A percentile compares a stretch with the other conserved stretches of the same genome.
Conservation (phyloP, 441 rosid genomes). For the Arabidopsis lyrata region DNA sequence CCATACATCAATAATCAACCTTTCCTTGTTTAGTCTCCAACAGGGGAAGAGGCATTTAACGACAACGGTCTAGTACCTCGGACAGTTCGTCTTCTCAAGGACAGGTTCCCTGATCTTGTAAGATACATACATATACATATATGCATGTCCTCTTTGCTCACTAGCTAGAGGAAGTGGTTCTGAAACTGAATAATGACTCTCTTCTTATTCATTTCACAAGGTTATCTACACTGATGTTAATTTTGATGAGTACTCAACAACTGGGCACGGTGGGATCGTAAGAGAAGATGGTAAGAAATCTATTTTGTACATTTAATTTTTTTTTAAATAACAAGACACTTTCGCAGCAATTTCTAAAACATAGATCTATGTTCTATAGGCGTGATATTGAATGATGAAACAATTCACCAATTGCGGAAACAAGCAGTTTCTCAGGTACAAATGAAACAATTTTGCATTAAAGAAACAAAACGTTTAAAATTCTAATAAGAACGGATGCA, state of each 20-base stretch:
- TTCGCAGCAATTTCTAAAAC: not conserved
- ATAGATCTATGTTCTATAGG: constrained; percentile 54
- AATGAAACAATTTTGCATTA: not conserved
- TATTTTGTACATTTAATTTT: not conserved
- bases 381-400: constrained; percentile 94
- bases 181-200: constrained; percentile 6
- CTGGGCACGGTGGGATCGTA: constrained; percentile 94
- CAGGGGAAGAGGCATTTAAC: constrained; percentile 91
- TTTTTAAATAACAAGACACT: not conserved
- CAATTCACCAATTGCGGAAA: constrained; percentile 89
- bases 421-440: constrained; percentile 94
- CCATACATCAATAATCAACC: constrained; percentile 1
- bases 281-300: constrained; percentile 82
- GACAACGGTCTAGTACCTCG: constrained; percentile 88
- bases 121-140: constrained; percentile 42
- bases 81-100: constrained; percentile 77
- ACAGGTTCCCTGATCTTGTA: constrained; percentile 86
- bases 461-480: not conserved
- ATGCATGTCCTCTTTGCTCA: not conserved
- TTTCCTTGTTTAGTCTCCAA: constrained; percentile 56
- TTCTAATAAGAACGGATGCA: constrained; percentile 21
- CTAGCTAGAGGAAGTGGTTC: constrained; percentile 18
- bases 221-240: constrained; percentile 93
- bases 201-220: constrained; percentile 45
- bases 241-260: constrained; percentile 87